Evolutionary conservation across 768 basidiomycete species (phyloP).

Genomic region (Paxillus rubicundulus): DNA sequence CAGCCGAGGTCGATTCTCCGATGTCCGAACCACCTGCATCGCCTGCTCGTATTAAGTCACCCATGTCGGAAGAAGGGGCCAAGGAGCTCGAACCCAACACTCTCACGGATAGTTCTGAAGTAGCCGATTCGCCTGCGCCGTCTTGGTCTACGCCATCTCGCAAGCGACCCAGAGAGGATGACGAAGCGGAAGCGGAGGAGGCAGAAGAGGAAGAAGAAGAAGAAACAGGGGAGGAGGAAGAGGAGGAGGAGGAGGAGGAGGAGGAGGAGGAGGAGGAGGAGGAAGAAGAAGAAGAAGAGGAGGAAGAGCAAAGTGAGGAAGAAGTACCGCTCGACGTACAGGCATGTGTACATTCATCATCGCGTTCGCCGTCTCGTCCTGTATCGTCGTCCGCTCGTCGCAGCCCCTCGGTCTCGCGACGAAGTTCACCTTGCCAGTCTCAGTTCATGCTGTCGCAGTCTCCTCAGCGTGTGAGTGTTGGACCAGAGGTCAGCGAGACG

Average conservation of each 20-base stretch:
- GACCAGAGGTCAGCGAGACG: conserved; percentile 5
- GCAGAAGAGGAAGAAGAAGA: conserved; percentile 13
- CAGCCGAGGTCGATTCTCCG: conserved; percentile 28
- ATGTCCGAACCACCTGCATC: conserved; percentile 35
- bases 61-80: conserved; percentile 22
- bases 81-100: conserved; percentile 24
- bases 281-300: conserved; percentile 14
- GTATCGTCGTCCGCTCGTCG: conserved; percentile 10
- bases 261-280: conserved; percentile 17
- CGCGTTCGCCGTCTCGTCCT: conserved; percentile 20
- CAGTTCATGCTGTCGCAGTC: conserved; percentile 8
- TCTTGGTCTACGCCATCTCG: conserved; percentile 16
- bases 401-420: conserved; percentile 19
- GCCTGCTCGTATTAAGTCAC: conserved; percentile 22
- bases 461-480: conserved; percentile 4
- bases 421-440: conserved; percentile 15
- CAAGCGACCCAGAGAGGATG: conserved; percentile 10
- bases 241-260: conserved; percentile 1
- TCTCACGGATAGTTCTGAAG: conserved; percentile 4
- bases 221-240: neutral
- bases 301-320: conserved; percentile 11
- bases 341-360: conserved; percentile 1
- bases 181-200: conserved; percentile 5
- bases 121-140: conserved; percentile 14
- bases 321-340: conserved; percentile 2